phyloP scores from a whole-genome alignment of 2,329 filamentous ascomycete species.

The Aspergillus clavatus region DNA sequence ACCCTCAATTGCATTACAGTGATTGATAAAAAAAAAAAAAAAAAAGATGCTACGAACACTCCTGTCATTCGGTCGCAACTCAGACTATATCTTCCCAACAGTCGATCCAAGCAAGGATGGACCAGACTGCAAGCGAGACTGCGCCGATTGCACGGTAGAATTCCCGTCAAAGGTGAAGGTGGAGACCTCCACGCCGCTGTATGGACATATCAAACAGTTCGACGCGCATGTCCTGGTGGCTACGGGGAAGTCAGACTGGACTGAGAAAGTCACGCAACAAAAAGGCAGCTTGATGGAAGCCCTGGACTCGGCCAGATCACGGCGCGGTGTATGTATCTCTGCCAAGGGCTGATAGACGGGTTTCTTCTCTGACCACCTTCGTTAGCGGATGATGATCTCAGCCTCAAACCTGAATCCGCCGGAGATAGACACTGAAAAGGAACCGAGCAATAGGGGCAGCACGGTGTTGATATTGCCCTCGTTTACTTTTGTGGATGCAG shows the following conservation, averaged over 20 bases:
- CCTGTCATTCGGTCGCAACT: constrained; percentile 22
- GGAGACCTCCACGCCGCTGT: constrained; percentile 27
- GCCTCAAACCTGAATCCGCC: constrained; percentile 30
- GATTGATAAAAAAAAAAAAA: too few relatives aligned
- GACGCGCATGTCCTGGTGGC: constrained; percentile 35
- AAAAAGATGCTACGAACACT: constrained; percentile 31
- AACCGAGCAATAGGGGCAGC: constrained; percentile 47
- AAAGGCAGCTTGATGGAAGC: constrained; percentile 50
- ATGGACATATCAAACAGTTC: constrained; percentile 35
- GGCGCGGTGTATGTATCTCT: constrained; percentile 56
- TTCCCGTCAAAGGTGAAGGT: constrained; percentile 35
- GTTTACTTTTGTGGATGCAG: constrained; percentile 73
- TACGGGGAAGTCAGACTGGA: constrained; percentile 37
- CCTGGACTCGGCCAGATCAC: constrained; percentile 50
- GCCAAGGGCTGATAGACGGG: neutral
- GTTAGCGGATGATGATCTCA: constrained; percentile 33
- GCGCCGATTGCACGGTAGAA: constrained; percentile 34
- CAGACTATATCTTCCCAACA: constrained; percentile 34
- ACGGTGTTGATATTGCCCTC: constrained; percentile 75
- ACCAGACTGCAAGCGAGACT: constrained; percentile 32
- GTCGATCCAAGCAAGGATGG: constrained; percentile 32
- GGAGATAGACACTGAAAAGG: constrained; percentile 7
- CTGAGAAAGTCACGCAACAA: constrained; percentile 30
- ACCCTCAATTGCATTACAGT: neutral
- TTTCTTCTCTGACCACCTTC: constrained; percentile 2